Evolutionary conservation across 768 basidiomycete species (phyloP).

Genomic region (Paxillus rubicundulus): DNA sequence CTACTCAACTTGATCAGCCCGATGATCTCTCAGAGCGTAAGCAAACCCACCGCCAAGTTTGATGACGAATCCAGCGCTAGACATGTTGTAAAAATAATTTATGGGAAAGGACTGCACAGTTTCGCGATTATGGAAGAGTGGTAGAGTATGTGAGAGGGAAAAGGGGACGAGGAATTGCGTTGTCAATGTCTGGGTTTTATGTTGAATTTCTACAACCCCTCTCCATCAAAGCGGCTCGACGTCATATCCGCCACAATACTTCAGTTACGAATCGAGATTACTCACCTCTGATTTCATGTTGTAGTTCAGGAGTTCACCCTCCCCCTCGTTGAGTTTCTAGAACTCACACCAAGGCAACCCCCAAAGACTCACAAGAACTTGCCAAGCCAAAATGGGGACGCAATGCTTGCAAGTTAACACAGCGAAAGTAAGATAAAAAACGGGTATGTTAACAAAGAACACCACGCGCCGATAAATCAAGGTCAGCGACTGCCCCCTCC

Average conservation of each 20-base stretch:
- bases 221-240: conserved; percentile 2
- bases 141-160: neutral
- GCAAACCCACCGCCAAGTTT: conserved; percentile 29
- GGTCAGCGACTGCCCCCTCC: conserved; percentile 4
- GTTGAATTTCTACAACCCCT: conserved; percentile 14
- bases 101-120: conserved; percentile 5
- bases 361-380: neutral
- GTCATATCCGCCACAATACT: conserved; percentile 4
- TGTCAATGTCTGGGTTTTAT: conserved; percentile 8
- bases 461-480: conserved; percentile 9
- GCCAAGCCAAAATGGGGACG: conserved; percentile 1
- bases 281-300: neutral
- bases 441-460: conserved; percentile 14
- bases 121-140: neutral
- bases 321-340: too few relatives aligned
- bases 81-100: conserved; percentile 9
- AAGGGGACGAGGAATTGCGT: neutral
- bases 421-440: neutral
- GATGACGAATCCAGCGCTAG: conserved; percentile 16
- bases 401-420: conserved; percentile 10
- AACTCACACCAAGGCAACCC: neutral
- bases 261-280: conserved; percentile 3
- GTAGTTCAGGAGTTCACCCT: too few relatives aligned
- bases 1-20: conserved; percentile 24
- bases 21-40: neutral